phyloP scores from a whole-genome alignment of 139 green algal genomes.

The Micractinium sp. region DNA sequence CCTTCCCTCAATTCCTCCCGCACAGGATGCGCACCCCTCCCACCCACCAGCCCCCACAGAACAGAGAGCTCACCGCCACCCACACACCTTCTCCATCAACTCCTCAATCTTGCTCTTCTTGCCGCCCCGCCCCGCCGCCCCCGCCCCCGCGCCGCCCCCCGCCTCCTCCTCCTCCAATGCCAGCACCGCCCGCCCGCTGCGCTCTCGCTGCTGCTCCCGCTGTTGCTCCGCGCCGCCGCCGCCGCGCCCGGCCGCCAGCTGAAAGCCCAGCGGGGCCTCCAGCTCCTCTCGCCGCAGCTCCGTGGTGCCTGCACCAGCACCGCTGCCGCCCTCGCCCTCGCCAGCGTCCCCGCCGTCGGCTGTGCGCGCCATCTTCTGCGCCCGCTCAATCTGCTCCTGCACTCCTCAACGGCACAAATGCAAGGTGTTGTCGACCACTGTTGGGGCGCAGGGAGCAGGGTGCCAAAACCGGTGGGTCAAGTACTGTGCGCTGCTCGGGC shows the following conservation, averaged over 20 bases:
- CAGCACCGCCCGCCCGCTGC: slow-evolving; percentile 11
- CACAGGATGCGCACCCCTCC: neutral
- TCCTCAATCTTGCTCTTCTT: slow-evolving; percentile 77
- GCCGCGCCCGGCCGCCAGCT: slow-evolving; percentile 36
- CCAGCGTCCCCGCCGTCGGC: slow-evolving; percentile 5
- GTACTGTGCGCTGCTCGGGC: no score
- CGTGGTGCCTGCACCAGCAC: neutral
- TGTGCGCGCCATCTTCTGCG: slow-evolving; percentile 50
- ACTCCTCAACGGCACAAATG: no score
- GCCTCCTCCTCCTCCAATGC: slow-evolving; percentile 39
- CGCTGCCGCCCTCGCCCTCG: neutral
- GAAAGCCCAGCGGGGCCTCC: slow-evolving; percentile 61
- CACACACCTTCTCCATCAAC: slow-evolving; percentile 71
- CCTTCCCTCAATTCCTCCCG: neutral
- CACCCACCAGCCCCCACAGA: neutral
- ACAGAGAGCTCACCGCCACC: neutral
- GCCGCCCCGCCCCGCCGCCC: neutral
- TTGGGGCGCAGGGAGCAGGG: no score
- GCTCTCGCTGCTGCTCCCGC: slow-evolving; percentile 7
- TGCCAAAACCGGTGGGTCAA: no score
- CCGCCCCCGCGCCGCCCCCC: neutral
- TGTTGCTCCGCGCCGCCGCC: neutral
- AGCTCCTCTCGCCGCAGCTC: slow-evolving; percentile 62
- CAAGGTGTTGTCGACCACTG: no score
- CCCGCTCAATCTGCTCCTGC: slow-evolving; percentile 62